phyloP scores from a whole-genome alignment of 1,284 basidiomycete species.

The Fomitiporia mediterranea region DNA sequence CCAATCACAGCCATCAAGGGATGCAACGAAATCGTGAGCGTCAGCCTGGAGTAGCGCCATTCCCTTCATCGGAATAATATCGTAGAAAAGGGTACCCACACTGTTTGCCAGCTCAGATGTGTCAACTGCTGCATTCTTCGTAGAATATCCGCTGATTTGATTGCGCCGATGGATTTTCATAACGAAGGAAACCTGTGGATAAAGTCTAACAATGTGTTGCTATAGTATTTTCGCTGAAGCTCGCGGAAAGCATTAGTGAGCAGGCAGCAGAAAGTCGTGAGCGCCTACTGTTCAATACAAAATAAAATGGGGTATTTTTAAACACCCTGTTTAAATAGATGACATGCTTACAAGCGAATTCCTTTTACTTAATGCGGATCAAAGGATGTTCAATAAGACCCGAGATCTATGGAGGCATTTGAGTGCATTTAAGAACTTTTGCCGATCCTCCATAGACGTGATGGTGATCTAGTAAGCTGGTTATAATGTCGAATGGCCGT shows the following conservation, averaged over 20 bases:
- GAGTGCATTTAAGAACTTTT: no score
- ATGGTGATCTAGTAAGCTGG: no score
- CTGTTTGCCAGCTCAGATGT: slow-evolving; percentile 63
- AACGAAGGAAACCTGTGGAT: slow-evolving; percentile 48
- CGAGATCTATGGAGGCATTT: no score
- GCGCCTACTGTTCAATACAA: slow-evolving; percentile 55
- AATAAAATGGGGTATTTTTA: slow-evolving; percentile 21
- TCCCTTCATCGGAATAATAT: neutral
- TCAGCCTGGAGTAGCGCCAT: neutral
- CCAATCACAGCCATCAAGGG: neutral
- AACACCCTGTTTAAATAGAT: neutral
- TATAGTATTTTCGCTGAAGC: slow-evolving; percentile 22
- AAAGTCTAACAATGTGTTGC: no score
- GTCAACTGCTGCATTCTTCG: slow-evolving; percentile 48
- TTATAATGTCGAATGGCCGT: slow-evolving; percentile 72
- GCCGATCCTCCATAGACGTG: no score
- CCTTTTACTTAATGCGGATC: no score
- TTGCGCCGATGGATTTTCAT: slow-evolving; percentile 58
- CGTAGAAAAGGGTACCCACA: slow-evolving; percentile 32
- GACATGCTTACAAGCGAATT: slow-evolving; percentile 47
- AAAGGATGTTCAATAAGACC: no score
- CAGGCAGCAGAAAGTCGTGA: slow-evolving; percentile 50
- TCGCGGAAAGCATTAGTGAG: slow-evolving; percentile 48
- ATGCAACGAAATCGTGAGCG: slow-evolving; percentile 11
- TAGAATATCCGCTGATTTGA: slow-evolving; percentile 46